Base-by-base conservation (phyloP, 208 protist genomes). In the Angomonas ambiguus region DNA sequence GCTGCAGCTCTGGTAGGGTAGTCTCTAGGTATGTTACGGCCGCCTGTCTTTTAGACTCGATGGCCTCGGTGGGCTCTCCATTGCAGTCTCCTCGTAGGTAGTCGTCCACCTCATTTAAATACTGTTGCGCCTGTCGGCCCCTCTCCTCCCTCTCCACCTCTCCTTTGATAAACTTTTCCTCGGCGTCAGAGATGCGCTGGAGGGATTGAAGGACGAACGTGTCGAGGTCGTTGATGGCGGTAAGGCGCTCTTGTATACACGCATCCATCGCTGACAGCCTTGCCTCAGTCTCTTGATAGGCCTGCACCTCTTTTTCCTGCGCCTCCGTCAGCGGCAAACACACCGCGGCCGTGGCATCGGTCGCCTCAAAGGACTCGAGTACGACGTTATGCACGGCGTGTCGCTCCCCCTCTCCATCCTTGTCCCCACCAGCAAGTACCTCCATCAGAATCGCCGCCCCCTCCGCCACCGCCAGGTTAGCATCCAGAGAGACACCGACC, bases 401-500 rank as follows among this genome's bases (percentile, higher is more conserved):
- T n/a, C 51, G 51, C 24, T 30, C 33, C 24, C 49, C 67, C 51
- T 71, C 65, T 32, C 34, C 73, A 20, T 71, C 42, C 35, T 45
- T 55, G 11, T 45, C 18, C 3, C 16, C 28, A 28, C 27, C 20
- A 55, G 55, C 38, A 45, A n/a, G n/a, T n/a, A n/a, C 16, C 28
- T 33, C 25, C 30, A 16, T n/a, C 18, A 51, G 45, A 25, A 92
- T 86, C 13, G 86, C 86, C 38, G 68, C 71, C 24, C 86, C 86
- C 68, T 92, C 82, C 5, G 81, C 86, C 22, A 92, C 74, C 31
- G 76, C 69, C 13, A 89, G 56, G 59, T 83, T 83, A 1, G 83
- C 74, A 33, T 92, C 86, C 31, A 92, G 79, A 16, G 78, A 76
- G 0, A 87, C 72, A 5, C 80, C 80, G 8, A 87, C 64, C 18